phyloP scores from a whole-genome alignment of 768 basidiomycete species.

The Exsudoporus frostii region DNA sequence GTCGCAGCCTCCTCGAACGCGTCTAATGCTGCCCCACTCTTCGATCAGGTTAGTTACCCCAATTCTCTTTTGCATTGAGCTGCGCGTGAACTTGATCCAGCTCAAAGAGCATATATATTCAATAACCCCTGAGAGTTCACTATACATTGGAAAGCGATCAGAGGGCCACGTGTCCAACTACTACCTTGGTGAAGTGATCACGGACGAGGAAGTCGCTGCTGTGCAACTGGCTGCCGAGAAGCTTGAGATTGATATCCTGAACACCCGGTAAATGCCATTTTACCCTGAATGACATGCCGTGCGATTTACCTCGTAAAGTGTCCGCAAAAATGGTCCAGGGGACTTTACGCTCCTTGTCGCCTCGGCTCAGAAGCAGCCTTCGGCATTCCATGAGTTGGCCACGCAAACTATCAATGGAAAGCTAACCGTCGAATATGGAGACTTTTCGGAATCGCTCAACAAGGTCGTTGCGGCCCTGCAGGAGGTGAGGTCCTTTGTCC shows the following conservation, averaged over 20 bases:
- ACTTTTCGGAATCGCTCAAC: constrained; percentile 57
- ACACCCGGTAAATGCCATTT: constrained; percentile 59
- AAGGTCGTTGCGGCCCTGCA: constrained; percentile 54
- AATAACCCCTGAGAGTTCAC: constrained; percentile 54
- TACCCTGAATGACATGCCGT: neutral
- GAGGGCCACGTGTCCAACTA: constrained; percentile 83
- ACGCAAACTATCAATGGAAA: constrained; percentile 41
- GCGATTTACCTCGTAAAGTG: constrained; percentile 38
- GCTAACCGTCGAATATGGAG: constrained; percentile 71
- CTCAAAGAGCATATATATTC: constrained; percentile 76
- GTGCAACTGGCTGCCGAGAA: constrained; percentile 76
- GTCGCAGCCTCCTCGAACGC: constrained; percentile 60
- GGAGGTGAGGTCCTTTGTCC: constrained; percentile 41
- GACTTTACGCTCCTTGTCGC: constrained; percentile 75
- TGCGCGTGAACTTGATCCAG: constrained; percentile 33
- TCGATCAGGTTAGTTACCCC: constrained; percentile 49
- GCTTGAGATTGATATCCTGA: constrained; percentile 70
- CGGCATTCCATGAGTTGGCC: constrained; percentile 45
- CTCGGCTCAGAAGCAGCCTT: constrained; percentile 48
- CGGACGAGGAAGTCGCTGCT: constrained; percentile 74
- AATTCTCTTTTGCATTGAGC: neutral
- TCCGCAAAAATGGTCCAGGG: constrained; percentile 61
- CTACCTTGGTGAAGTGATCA: constrained; percentile 70
- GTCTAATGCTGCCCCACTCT: constrained; percentile 53
- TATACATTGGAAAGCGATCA: constrained; percentile 77